Conservation (phyloP, 2,329 filamentous ascomycete genomes). For the Fonsecaea multimorphosa region DNA sequence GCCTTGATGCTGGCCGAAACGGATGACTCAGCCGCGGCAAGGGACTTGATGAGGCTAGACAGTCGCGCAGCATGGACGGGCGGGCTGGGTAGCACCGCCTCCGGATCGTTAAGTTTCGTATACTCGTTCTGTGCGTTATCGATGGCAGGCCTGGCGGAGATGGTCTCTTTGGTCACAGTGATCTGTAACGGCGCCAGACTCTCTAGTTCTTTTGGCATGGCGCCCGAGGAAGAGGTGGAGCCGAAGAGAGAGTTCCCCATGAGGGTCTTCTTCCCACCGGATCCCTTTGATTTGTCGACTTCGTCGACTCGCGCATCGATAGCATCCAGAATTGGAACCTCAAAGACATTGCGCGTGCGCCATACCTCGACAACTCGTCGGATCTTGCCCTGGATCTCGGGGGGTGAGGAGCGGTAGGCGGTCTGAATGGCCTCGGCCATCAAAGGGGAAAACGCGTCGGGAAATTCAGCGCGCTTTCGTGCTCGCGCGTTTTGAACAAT, state of each 20-base stretch:
- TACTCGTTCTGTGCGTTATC: slow-evolving; percentile 80
- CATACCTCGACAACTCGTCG: slow-evolving; percentile 92
- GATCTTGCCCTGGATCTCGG: slow-evolving; percentile 86
- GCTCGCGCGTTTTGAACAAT: slow-evolving; percentile 96
- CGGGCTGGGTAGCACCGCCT: slow-evolving; percentile 72
- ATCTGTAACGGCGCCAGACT: slow-evolving; percentile 77
- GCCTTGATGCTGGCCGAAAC: slow-evolving; percentile 90
- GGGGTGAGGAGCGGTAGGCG: slow-evolving; percentile 88
- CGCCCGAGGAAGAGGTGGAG: slow-evolving; percentile 57
- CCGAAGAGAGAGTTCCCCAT: slow-evolving; percentile 73
- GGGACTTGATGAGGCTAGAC: slow-evolving; percentile 83
- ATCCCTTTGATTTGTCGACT: slow-evolving; percentile 60
- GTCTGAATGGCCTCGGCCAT: slow-evolving; percentile 86
- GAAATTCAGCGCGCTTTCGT: slow-evolving; percentile 88
- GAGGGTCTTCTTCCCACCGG: slow-evolving; percentile 54
- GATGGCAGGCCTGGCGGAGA: slow-evolving; percentile 70
- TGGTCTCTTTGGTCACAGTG: slow-evolving; percentile 72
- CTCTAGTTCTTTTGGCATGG: slow-evolving; percentile 75
- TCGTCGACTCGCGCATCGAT: slow-evolving; percentile 80
- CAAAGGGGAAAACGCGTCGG: slow-evolving; percentile 86
- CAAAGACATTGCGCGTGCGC: slow-evolving; percentile 86
- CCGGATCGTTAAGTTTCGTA: slow-evolving; percentile 77
- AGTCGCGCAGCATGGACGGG: slow-evolving; percentile 91
- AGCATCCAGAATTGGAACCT: slow-evolving; percentile 75
- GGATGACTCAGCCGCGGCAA: slow-evolving; percentile 86